A percentile compares a stretch with the other conserved stretches of the same genome.
phyloP scores from a whole-genome alignment of 345 rosid genomes.

The Eucalyptus regnans region DNA sequence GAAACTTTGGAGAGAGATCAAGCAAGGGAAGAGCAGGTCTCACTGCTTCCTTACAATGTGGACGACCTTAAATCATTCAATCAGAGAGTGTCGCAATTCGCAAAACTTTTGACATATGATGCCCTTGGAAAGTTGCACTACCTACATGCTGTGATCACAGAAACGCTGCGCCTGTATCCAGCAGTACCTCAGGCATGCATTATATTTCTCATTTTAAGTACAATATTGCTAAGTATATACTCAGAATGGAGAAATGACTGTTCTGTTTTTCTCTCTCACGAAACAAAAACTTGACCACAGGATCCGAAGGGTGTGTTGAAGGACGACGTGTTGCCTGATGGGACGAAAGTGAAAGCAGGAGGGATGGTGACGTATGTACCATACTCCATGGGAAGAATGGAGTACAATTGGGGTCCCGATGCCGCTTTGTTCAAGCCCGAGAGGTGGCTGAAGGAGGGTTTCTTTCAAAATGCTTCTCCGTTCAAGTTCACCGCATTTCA shows the following conservation, averaged over 20 bases:
- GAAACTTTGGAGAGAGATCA: conserved; percentile 44
- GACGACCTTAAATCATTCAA: conserved; percentile 39
- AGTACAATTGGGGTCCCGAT: conserved; percentile 86
- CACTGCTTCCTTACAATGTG: conserved; percentile 18
- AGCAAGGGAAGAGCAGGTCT: conserved; percentile 36
- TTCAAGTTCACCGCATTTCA: conserved; percentile 96
- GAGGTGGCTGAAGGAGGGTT: conserved; percentile 88
- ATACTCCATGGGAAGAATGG: conserved; percentile 98
- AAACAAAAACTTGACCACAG: conserved; percentile 8
- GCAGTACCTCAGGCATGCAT: conserved; percentile 84
- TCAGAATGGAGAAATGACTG: neutral
- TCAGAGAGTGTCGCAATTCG: conserved; percentile 39
- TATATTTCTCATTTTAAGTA: neutral
- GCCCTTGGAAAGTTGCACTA: conserved; percentile 61
- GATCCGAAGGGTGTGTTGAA: conserved; percentile 82
- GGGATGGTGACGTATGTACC: conserved; percentile 98
- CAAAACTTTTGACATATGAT: conserved; percentile 56
- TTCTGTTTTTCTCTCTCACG: neutral
- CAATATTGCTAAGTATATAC: neutral
- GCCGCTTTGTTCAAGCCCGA: conserved; percentile 78
- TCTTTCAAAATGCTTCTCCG: conserved; percentile 80
- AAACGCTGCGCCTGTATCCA: conserved; percentile 82
- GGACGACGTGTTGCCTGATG: conserved; percentile 81
- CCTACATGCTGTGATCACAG: conserved; percentile 81
- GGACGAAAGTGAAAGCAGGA: conserved; percentile 89